These are phyloP conservation scores for Zymoseptoria pseudotritici DNA, from an alignment of 2,329 filamentous ascomycete genomes.

Conservation along the genomic window DNA sequence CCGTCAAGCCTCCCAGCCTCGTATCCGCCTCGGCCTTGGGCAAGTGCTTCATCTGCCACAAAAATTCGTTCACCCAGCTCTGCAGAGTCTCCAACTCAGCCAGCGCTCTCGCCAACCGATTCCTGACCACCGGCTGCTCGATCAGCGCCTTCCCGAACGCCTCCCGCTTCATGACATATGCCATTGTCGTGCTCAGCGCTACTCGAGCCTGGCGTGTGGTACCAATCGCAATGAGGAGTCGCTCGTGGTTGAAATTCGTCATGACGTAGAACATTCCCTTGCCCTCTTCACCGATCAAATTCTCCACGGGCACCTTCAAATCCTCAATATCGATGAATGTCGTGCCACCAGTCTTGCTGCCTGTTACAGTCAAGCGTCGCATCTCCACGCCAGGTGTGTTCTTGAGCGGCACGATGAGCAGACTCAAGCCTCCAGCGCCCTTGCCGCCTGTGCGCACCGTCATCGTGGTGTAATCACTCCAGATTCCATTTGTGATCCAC, in stretches of 20 bases:
- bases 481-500: conserved; percentile 69
- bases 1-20: conserved; percentile 62
- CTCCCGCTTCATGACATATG: conserved; percentile 57
- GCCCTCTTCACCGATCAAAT: conserved; percentile 63
- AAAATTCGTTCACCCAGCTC: conserved; percentile 64
- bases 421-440: conserved; percentile 40
- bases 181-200: conserved; percentile 51
- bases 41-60: conserved; percentile 58
- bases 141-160: conserved; percentile 60
- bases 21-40: conserved; percentile 49
- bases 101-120: conserved; percentile 60
- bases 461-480: conserved; percentile 60
- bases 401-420: conserved; percentile 25
- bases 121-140: conserved; percentile 65
- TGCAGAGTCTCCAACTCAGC: conserved; percentile 60
- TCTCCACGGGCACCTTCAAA: conserved; percentile 60
- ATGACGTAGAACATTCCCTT: conserved; percentile 59
- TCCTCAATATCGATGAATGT: conserved; percentile 70
- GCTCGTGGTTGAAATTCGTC: conserved; percentile 12
- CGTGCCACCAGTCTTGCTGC: conserved; percentile 57
- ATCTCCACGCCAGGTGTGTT: conserved; percentile 53
- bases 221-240: conserved; percentile 56
- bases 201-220: conserved; percentile 55
- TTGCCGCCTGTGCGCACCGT: conserved; percentile 46
- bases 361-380: conserved; percentile 58